Evolutionary conservation across 495 filamentous ascomycete genomes (phyloP).

Genomic region (Penicillium macrosclerotiorum): DNA sequence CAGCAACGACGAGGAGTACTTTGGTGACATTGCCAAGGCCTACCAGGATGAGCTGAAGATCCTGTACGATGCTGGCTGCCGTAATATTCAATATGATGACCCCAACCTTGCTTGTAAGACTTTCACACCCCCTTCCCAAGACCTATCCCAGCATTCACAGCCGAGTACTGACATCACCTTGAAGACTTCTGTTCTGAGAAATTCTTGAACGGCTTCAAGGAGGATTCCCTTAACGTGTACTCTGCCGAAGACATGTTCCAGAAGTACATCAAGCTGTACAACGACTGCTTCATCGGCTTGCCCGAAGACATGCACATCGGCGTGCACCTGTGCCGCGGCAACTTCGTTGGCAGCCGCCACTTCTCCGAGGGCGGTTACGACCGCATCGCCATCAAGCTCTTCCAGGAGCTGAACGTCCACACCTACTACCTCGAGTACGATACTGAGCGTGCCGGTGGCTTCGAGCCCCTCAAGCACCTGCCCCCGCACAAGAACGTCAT

Average conservation of each 20-base stretch:
- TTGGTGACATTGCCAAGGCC: constrained; percentile 69
- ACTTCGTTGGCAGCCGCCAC: constrained; percentile 74
- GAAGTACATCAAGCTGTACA: constrained; percentile 75
- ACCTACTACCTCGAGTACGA: constrained; percentile 87
- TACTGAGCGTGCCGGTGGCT: constrained; percentile 70
- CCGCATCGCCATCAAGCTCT: constrained; percentile 74
- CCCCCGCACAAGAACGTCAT: constrained; percentile 75
- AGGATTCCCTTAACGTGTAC: constrained; percentile 53
- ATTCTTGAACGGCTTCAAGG: constrained; percentile 67
- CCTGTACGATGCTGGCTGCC: constrained; percentile 65
- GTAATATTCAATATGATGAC: constrained; percentile 75
- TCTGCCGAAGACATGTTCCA: constrained; percentile 66
- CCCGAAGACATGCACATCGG: constrained; percentile 72
- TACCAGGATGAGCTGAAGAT: constrained; percentile 65
- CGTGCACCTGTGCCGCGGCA: constrained; percentile 78
- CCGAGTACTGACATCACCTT: neutral
- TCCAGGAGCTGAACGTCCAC: constrained; percentile 70
- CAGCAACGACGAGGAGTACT: constrained; percentile 65
- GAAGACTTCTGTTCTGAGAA: constrained; percentile 75
- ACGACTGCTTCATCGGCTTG: constrained; percentile 62
- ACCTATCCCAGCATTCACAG: too few species aligned
- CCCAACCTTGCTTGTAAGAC: constrained; percentile 70
- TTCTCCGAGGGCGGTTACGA: constrained; percentile 82
- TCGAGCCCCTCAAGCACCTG: constrained; percentile 72
- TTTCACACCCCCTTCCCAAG: neutral